A percentile compares a stretch with the other conserved stretches of the same genome.
Evolutionary conservation across 1,284 basidiomycete genomes (phyloP).

Genomic region (Rhodotorula sp.): DNA sequence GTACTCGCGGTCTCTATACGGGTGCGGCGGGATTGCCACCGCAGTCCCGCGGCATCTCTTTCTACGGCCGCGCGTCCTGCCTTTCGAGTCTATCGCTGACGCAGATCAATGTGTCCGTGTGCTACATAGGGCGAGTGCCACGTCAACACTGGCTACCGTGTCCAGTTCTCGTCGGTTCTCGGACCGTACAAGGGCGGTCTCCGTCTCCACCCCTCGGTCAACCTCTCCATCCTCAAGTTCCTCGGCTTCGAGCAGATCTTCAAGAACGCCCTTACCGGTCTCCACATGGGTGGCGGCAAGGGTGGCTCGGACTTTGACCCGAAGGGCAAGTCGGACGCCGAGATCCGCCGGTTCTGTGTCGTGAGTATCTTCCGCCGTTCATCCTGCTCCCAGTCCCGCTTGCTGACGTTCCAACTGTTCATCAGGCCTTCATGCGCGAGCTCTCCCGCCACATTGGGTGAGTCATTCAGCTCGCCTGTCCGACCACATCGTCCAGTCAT

Average conservation of each 20-base stretch:
- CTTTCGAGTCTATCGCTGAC: neutral
- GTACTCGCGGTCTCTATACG: neutral
- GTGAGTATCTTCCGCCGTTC: constrained; percentile 44
- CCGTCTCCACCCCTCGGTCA: constrained; percentile 75
- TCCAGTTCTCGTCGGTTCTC: constrained; percentile 76
- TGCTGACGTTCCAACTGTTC: neutral
- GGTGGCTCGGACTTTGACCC: constrained; percentile 59
- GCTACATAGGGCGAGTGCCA: constrained; percentile 57
- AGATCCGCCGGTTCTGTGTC: constrained; percentile 69
- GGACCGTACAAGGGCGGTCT: constrained; percentile 82
- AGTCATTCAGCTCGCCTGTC: constrained; percentile 44
- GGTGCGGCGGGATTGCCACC: no score
- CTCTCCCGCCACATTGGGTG: constrained; percentile 64
- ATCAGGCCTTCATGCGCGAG: constrained; percentile 67
- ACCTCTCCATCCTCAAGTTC: constrained; percentile 81
- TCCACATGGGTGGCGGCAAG: constrained; percentile 69
- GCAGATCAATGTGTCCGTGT: neutral
- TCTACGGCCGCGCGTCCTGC: no score
- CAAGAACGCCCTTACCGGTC: constrained; percentile 78
- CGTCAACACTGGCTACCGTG: constrained; percentile 74
- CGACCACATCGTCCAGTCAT: neutral
- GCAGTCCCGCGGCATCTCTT: no score
- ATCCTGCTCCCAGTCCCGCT: neutral
- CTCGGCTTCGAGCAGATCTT: constrained; percentile 78
- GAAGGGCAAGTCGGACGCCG: constrained; percentile 74